These are phyloP conservation scores for Globisporangium nunn DNA, from an alignment of 352 stramenopile species.

Conservation along the genomic window DNA sequence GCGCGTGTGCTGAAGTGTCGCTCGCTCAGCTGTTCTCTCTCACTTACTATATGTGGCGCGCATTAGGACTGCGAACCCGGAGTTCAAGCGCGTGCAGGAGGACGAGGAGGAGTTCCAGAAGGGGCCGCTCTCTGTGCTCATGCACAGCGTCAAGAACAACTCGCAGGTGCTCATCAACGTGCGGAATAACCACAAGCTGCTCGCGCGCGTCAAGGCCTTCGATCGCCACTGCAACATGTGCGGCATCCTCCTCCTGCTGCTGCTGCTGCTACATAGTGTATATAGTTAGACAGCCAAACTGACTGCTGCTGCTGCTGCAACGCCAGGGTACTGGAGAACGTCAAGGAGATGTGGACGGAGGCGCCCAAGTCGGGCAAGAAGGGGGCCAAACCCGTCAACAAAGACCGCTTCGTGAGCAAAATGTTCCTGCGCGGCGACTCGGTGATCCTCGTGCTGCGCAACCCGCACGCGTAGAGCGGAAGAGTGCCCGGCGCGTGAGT, in stretches of 20 bases:
- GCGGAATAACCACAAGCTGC: constrained; percentile 99
- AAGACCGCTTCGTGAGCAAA: constrained; percentile 98
- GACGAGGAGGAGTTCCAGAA: constrained; percentile 94
- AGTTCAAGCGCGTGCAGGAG: constrained; percentile 85
- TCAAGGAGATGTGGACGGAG: constrained; percentile 99
- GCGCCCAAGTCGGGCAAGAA: constrained; percentile 96
- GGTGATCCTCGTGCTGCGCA: constrained; percentile 98
- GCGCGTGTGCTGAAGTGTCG: not conserved
- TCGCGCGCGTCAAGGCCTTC: constrained; percentile 99
- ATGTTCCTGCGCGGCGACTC: constrained; percentile 99
- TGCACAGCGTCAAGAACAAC: constrained; percentile 97
- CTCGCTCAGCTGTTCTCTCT: not conserved
- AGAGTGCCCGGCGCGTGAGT: not conserved
- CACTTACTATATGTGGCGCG: not conserved
- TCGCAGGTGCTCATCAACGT: constrained; percentile 99
- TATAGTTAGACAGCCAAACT: not conserved
- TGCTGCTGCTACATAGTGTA: not conserved
- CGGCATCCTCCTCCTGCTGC: not conserved
- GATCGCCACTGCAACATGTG: constrained; percentile 99
- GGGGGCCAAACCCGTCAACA: constrained; percentile 94
- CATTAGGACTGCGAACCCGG: constrained; percentile 22
- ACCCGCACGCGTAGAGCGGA: constrained; percentile 84
- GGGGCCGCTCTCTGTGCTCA: constrained; percentile 95
- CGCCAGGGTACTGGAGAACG: constrained; percentile 96
- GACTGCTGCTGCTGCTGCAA: not conserved